A percentile compares a stretch with the other conserved stretches of the same genome.
These are phyloP conservation scores for Elaeis oleifera DNA, from an alignment of 202 grass and related monocot species.

Conservation along the genomic window DNA sequence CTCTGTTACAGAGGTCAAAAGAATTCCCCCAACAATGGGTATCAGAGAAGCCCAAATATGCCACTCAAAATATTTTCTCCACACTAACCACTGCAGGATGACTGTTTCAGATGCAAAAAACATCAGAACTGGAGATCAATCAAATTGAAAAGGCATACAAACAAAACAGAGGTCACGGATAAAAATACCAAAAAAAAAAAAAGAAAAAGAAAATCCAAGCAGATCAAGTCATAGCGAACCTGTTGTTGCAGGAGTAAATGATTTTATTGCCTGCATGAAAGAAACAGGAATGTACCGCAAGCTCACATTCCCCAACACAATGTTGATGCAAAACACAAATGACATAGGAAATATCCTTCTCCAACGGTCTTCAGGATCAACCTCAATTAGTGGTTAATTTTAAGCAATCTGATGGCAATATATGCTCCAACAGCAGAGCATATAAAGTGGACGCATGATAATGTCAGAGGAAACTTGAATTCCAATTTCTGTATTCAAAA, in stretches of 20 bases:
- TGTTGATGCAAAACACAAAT: constrained; percentile 16
- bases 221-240: neutral
- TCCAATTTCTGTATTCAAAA: neutral
- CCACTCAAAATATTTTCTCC: constrained; percentile 88
- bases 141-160: too few species aligned
- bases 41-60: constrained; percentile 87
- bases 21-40: constrained; percentile 91
- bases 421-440: neutral
- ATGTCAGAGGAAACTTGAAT: constrained; percentile 3
- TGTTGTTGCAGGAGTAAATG: constrained; percentile 15
- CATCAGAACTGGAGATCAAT: too few species aligned
- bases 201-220: too few species aligned
- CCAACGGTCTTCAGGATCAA: constrained; percentile 11
- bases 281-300: constrained; percentile 17
- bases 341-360: constrained; percentile 14
- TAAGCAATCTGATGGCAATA: constrained; percentile 3
- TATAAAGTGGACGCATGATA: constrained; percentile 3
- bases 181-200: too few species aligned
- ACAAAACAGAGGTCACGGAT: too few species aligned
- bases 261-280: constrained; percentile 15
- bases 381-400: constrained; percentile 6
- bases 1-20: constrained; percentile 84
- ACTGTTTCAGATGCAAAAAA: constrained; percentile 29
- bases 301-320: constrained; percentile 14
- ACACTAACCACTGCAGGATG: constrained; percentile 92